Evolutionary conservation across 129 eudicot genomes (phyloP).

Genomic region (Escallonia herrerae): DNA sequence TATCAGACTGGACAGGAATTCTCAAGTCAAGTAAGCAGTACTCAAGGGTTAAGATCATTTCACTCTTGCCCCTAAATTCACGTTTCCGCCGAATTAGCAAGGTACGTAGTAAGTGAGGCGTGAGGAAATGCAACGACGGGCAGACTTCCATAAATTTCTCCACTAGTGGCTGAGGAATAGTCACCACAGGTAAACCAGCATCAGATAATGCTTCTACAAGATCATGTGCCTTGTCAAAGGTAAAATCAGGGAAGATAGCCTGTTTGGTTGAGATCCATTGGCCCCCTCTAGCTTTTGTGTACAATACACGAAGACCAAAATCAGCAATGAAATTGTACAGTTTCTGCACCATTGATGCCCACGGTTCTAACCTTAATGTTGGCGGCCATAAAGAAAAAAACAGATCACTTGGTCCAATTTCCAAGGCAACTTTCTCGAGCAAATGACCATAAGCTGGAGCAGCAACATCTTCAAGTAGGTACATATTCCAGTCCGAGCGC

Average conservation of each 20-base stretch:
- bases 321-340: slow-evolving; percentile 75
- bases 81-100: slow-evolving; percentile 73
- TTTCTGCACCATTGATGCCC: slow-evolving; percentile 80
- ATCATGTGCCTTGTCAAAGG: slow-evolving; percentile 53
- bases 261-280: slow-evolving; percentile 96
- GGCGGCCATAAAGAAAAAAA: slow-evolving; percentile 91
- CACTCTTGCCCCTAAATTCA: slow-evolving; percentile 63
- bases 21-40: slow-evolving; percentile 78
- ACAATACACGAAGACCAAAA: slow-evolving; percentile 69
- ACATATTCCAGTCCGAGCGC: slow-evolving; percentile 91
- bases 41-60: slow-evolving; percentile 76
- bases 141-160: slow-evolving; percentile 75
- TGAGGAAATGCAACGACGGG: slow-evolving; percentile 76
- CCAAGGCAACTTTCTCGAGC: slow-evolving; percentile 79
- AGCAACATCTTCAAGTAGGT: slow-evolving; percentile 83
- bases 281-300: slow-evolving; percentile 88
- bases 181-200: slow-evolving; percentile 77
- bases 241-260: slow-evolving; percentile 81
- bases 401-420: slow-evolving; percentile 66
- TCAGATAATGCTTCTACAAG: slow-evolving; percentile 77
- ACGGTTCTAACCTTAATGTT: slow-evolving; percentile 58
- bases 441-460: slow-evolving; percentile 96
- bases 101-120: slow-evolving; percentile 78
- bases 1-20: slow-evolving; percentile 46
- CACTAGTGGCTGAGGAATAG: slow-evolving; percentile 54